Evolutionary conservation across 2,329 filamentous ascomycete species (phyloP), one percentile per base, ranked within the genome.

Genomic region (Neophaeococcomyces aloes): DNA sequence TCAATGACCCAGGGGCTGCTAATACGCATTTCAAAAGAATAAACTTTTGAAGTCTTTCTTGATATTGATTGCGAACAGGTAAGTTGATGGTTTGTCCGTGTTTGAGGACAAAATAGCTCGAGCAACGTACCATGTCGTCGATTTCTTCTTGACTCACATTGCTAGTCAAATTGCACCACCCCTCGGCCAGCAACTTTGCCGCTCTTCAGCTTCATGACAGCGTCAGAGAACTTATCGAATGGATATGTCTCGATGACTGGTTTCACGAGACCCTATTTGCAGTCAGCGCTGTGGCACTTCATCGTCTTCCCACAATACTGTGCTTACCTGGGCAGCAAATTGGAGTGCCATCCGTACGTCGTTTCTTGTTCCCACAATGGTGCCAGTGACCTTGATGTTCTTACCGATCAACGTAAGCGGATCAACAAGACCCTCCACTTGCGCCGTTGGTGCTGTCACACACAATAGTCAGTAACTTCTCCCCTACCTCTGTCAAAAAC

Each of bases 121-220:
- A n/a, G n/a, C n/a, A n/a, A n/a, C n/a, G n/a, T n/a, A n/a, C n/a
- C n/a, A n/a, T 27, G 23, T 27, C 23, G 23, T 27, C 23, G 23
- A 27, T 6, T 27, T 27, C 5, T 27, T 27, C 23, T 27, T 27
- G 23, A 6, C 23, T 27, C 23, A 27, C 10, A 27, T 27, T 27
- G 23, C 23, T 27, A 27, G 23, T 75, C 72, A 50, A 76, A 76
- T 52, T 74, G 68, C 15, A 76, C 63, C 10, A 75, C 72, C 33
- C 71, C 66, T 14, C 72, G 58, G 1, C 72, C 72, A 6, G 71
- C 68, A 34, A 76, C 64, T 51, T 75, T 62, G 1, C 71, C 71
- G 30, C 60, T 61, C 42, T 61, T 61, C 50, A 76, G 53, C 51
- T 68, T 67, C 52, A 72, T 64, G 17, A 76, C 68, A 14, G 66